Evolutionary conservation across 371 early-diverging fungal species (phyloP).

Genomic region (Catenaria anguillulae): DNA sequence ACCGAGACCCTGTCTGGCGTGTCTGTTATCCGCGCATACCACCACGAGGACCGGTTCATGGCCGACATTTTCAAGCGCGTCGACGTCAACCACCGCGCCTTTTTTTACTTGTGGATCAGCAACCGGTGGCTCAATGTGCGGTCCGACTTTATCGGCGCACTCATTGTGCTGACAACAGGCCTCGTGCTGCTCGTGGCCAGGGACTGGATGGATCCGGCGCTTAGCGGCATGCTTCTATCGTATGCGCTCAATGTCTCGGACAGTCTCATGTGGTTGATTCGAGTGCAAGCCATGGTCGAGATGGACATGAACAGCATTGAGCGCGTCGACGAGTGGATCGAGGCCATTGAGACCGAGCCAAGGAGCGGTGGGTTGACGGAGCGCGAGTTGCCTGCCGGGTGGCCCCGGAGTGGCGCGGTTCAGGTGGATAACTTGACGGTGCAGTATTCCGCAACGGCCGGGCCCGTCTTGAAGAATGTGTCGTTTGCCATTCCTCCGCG

Average conservation of each 20-base stretch:
- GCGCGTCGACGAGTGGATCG: conserved; percentile 61
- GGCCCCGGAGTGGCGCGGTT: conserved; percentile 59
- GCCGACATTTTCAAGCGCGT: conserved; percentile 24
- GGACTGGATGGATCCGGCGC: conserved; percentile 44
- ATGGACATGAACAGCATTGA: conserved; percentile 76
- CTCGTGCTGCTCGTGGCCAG: background rate
- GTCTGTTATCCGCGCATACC: conserved; percentile 61
- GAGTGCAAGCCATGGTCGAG: conserved; percentile 61
- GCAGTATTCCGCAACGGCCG: conserved; percentile 48
- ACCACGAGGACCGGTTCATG: conserved; percentile 41
- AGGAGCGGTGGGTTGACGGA: conserved; percentile 13
- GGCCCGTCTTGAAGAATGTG: conserved; percentile 48
- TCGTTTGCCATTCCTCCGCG: conserved; percentile 36
- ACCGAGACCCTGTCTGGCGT: conserved; percentile 36
- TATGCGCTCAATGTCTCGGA: conserved; percentile 51
- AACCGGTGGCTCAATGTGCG: conserved; percentile 84
- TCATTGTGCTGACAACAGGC: conserved; percentile 26
- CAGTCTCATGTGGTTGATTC: conserved; percentile 60
- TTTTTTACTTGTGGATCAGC: conserved; percentile 57
- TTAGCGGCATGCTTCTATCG: conserved; percentile 63
- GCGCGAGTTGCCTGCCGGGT: conserved; percentile 35
- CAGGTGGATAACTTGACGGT: conserved; percentile 43
- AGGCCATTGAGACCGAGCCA: conserved; percentile 55
- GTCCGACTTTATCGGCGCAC: conserved; percentile 51
- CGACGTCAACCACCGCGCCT: conserved; percentile 60